phyloP scores from a whole-genome alignment of 2,329 filamentous ascomycete species.

The Ascochyta rabiei region DNA sequence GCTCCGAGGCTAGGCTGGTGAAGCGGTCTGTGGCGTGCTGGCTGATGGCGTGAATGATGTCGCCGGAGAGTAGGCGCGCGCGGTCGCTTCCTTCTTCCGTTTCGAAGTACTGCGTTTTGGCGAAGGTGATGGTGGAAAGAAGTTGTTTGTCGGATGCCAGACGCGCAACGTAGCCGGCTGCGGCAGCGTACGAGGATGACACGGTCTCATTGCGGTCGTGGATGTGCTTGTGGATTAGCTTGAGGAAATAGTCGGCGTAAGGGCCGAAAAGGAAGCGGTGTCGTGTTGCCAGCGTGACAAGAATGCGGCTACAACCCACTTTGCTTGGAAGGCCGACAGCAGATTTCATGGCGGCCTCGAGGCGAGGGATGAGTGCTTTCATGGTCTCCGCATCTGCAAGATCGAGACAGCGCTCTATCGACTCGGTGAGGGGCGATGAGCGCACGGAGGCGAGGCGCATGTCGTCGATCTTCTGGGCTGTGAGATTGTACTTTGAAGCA shows the following conservation, averaged over 20 bases:
- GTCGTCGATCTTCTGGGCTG: constrained; percentile 88
- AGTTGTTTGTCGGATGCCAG: constrained; percentile 65
- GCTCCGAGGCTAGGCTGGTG: constrained; percentile 71
- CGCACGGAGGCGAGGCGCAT: constrained; percentile 81
- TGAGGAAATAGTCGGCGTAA: constrained; percentile 76
- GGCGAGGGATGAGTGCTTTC: constrained; percentile 70
- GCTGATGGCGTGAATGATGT: constrained; percentile 81
- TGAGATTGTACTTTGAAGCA: constrained; percentile 81
- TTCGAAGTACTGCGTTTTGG: constrained; percentile 76
- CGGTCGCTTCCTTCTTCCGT: constrained; percentile 78
- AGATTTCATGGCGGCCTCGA: constrained; percentile 81
- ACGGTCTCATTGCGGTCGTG: constrained; percentile 95
- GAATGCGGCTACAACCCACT: constrained; percentile 83
- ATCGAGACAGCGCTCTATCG: constrained; percentile 86
- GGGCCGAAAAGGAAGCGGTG: constrained; percentile 76
- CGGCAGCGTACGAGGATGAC: constrained; percentile 83
- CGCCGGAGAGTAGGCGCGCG: constrained; percentile 75
- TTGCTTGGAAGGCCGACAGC: constrained; percentile 93
- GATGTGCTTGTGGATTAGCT: constrained; percentile 77
- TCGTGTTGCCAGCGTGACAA: constrained; percentile 83
- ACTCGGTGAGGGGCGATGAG: constrained; percentile 87
- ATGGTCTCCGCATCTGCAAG: constrained; percentile 81
- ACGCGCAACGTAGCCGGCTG: constrained; percentile 82
- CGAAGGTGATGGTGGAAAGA: constrained; percentile 60
- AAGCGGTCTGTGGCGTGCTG: constrained; percentile 92